phyloP scores from a whole-genome alignment of 1,284 basidiomycete genomes.

The Naganishia cerealis region DNA sequence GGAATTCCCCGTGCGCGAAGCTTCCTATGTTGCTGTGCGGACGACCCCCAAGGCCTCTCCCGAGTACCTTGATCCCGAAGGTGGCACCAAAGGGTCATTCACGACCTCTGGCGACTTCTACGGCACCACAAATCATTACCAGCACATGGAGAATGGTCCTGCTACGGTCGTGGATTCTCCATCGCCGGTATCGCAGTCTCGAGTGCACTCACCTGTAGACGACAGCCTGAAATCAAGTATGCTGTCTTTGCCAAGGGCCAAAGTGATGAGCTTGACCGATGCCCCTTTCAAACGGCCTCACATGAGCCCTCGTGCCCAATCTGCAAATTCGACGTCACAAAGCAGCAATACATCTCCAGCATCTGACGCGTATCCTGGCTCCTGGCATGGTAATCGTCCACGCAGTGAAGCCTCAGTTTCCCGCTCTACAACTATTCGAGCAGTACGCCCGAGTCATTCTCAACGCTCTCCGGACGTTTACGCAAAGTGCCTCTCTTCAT shows the following conservation, averaged over 20 bases:
- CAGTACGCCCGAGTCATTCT: background rate
- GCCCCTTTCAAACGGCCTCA: conserved; percentile 13
- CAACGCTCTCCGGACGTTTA: background rate
- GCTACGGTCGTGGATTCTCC: background rate
- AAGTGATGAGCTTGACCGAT: background rate
- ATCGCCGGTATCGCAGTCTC: background rate
- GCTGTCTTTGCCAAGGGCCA: background rate
- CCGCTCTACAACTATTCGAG: conserved; percentile 22
- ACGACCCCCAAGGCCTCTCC: background rate
- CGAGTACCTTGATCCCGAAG: background rate
- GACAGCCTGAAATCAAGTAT: background rate
- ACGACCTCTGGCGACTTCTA: background rate
- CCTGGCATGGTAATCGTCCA: background rate
- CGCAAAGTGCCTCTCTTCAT: background rate
- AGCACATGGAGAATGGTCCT: background rate
- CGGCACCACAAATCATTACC: background rate
- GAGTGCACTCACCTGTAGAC: background rate
- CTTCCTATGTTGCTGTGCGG: no score
- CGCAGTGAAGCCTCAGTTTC: conserved; percentile 5
- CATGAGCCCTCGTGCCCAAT: conserved; percentile 6
- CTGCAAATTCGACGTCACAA: background rate
- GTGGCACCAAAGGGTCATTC: background rate
- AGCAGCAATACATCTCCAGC: background rate
- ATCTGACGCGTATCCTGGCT: background rate
- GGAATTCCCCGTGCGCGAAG: no score